These are phyloP conservation scores for Phytophthora pinifolia DNA, from an alignment of 352 stramenopile genomes.

Conservation along the genomic window DNA sequence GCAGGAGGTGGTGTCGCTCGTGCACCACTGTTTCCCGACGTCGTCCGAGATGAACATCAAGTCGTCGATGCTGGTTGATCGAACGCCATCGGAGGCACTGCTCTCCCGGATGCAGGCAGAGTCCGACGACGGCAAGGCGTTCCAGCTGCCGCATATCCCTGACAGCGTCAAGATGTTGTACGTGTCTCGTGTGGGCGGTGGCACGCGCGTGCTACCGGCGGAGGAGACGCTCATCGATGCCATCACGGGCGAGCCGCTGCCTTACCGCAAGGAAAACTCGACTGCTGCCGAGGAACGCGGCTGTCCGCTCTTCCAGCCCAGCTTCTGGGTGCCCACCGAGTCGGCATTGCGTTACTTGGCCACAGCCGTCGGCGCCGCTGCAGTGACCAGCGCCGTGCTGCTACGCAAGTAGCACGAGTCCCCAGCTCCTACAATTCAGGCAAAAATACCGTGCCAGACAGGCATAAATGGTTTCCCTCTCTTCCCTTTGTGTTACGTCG, in stretches of 20 bases:
- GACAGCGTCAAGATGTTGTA: slow-evolving; percentile 70
- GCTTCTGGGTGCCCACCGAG: slow-evolving; percentile 7
- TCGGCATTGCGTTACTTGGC: slow-evolving; percentile 8
- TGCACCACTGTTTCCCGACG: slow-evolving; percentile 54
- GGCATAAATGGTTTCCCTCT: slow-evolving; percentile 8
- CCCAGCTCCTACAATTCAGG: slow-evolving; percentile 1
- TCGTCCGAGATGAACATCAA: slow-evolving; percentile 34
- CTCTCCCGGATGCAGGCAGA: slow-evolving; percentile 22
- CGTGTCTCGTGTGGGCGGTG: slow-evolving; percentile 59
- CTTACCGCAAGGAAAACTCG: slow-evolving; percentile 9
- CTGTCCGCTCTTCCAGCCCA: slow-evolving; percentile 12
- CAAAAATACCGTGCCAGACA: slow-evolving; percentile 1
- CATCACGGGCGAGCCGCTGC: slow-evolving; percentile 39
- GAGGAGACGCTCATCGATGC: slow-evolving; percentile 54
- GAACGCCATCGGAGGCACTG: slow-evolving; percentile 20
- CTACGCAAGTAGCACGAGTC: slow-evolving; percentile 22
- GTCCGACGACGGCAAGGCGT: slow-evolving; percentile 11
- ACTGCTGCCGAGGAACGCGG: not conserved
- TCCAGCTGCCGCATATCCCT: slow-evolving; percentile 20
- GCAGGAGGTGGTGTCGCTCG: slow-evolving; percentile 54
- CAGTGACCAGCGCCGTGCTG: slow-evolving; percentile 18
- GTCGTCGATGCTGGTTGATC: slow-evolving; percentile 31
- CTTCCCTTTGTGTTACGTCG: slow-evolving; percentile 6
- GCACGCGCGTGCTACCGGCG: slow-evolving; percentile 36
- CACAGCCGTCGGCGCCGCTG: slow-evolving; percentile 17